phyloP scores from a whole-genome alignment of 139 green algal genomes.

The Chlamydomonas incerta region DNA sequence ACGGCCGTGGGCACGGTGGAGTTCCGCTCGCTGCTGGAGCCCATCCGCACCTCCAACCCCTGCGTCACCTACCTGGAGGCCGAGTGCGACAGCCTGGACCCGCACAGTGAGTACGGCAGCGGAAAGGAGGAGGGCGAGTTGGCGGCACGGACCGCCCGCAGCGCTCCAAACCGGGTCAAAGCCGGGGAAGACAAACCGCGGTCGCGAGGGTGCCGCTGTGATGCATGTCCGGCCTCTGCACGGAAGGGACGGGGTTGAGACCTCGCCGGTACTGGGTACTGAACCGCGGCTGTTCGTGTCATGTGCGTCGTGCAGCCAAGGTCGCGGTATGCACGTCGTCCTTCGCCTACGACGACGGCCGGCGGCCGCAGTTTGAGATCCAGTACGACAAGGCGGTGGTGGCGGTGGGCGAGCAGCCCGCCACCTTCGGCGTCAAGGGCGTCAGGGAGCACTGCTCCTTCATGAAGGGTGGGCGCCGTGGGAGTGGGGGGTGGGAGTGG shows the following conservation, averaged over 20 bases:
- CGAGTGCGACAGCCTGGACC: conserved; percentile 60
- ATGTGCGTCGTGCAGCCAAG: conserved; percentile 31
- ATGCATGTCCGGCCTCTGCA: not conserved
- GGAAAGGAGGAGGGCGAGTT: no score
- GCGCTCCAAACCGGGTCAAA: no score
- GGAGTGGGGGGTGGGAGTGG: not conserved
- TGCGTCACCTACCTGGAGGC: conserved; percentile 75
- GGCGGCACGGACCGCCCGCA: no score
- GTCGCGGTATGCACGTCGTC: conserved; percentile 57
- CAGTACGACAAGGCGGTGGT: conserved; percentile 84
- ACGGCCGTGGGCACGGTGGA: conserved; percentile 76
- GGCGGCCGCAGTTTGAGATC: conserved; percentile 58
- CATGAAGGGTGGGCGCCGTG: conserved; percentile 74
- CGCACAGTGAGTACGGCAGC: not conserved
- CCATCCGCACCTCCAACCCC: conserved; percentile 72
- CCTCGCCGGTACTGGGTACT: no score
- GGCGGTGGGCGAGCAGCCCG: conserved; percentile 81
- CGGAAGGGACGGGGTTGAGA: not conserved
- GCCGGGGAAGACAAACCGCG: no score
- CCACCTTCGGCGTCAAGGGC: conserved; percentile 81
- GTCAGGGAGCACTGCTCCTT: conserved; percentile 86
- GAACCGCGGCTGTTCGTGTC: no score
- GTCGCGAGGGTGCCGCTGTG: no score
- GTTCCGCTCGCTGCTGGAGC: conserved; percentile 71
- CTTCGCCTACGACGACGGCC: conserved; percentile 49